Conservation (phyloP, 768 basidiomycete genomes). For the Lactifluus hygrophoroides region DNA sequence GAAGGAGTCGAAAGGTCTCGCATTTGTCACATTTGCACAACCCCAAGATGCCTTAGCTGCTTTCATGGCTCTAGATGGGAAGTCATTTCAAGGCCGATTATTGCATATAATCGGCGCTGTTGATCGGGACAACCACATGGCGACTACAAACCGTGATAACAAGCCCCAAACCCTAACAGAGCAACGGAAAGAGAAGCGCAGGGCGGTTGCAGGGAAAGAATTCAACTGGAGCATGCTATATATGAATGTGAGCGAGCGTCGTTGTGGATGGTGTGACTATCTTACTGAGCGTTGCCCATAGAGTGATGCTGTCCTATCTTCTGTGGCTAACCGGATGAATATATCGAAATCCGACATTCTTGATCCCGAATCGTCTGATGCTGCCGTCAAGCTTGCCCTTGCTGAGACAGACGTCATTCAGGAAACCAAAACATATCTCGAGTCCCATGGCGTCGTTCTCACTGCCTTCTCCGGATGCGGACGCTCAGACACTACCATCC, state of each 20-base stretch:
- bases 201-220: slow-evolving; percentile 60
- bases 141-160: slow-evolving; percentile 34
- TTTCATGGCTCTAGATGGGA: slow-evolving; percentile 69
- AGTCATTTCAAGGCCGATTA: slow-evolving; percentile 84
- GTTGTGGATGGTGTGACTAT: slow-evolving; percentile 17
- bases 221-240: slow-evolving; percentile 94
- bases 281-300: slow-evolving; percentile 28
- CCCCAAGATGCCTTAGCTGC: slow-evolving; percentile 53
- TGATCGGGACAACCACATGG: slow-evolving; percentile 45
- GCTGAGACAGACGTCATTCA: slow-evolving; percentile 95
- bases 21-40: slow-evolving; percentile 45
- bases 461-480: slow-evolving; percentile 39
- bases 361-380: slow-evolving; percentile 70
- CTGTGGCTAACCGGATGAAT: slow-evolving; percentile 82
- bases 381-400: slow-evolving; percentile 90
- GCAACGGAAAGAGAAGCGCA: slow-evolving; percentile 49
- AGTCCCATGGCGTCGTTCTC: slow-evolving; percentile 61
- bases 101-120: slow-evolving; percentile 86
- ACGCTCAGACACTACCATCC: slow-evolving; percentile 71
- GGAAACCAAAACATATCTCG: slow-evolving; percentile 88
- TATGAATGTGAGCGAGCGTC: slow-evolving; percentile 77
- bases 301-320: slow-evolving; percentile 91
- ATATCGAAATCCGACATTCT: slow-evolving; percentile 83
- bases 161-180: slow-evolving; percentile 53
- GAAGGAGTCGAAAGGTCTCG: slow-evolving; percentile 50